Percentiles rank a stretch among this genome's conserved stretches.
Conservation (phyloP, 352 stramenopile species). For the Phytophthora ohioensis region DNA sequence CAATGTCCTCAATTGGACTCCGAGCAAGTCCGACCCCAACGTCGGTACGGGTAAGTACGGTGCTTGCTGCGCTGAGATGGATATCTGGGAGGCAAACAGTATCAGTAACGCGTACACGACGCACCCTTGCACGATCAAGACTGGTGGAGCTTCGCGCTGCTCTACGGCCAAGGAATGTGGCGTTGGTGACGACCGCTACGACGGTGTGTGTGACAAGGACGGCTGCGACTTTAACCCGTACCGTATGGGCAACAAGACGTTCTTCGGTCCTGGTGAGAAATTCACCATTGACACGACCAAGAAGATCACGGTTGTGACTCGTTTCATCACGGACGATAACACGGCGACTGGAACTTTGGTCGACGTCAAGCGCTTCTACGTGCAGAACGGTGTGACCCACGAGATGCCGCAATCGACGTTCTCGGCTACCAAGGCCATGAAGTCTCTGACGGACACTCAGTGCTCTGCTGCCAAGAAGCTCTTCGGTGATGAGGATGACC, state of each 20-base stretch:
- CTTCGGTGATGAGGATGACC: conserved; percentile 61
- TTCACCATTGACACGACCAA: conserved; percentile 38
- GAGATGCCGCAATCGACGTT: conserved; percentile 28
- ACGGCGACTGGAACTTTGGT: conserved; percentile 24
- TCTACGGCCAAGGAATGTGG: conserved; percentile 20
- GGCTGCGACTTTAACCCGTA: conserved; percentile 41
- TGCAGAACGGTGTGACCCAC: conserved; percentile 24
- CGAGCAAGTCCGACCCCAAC: conserved; percentile 42
- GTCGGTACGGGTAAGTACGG: conserved; percentile 51
- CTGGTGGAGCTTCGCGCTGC: conserved; percentile 33
- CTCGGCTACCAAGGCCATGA: conserved; percentile 23
- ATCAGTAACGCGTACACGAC: conserved; percentile 52
- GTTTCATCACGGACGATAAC: conserved; percentile 37
- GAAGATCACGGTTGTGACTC: conserved; percentile 37
- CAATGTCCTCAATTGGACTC: conserved; percentile 58
- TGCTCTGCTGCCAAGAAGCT: conserved; percentile 33
- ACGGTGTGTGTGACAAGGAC: conserved; percentile 38
- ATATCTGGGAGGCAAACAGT: conserved; percentile 68
- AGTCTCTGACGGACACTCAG: conserved; percentile 28
- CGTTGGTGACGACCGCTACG: conserved; percentile 16
- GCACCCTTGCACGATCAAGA: conserved; percentile 49
- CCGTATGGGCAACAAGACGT: conserved; percentile 41
- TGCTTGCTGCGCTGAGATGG: conserved; percentile 66
- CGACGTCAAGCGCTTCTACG: conserved; percentile 33
- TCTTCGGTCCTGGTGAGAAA: conserved; percentile 31